phyloP scores from a whole-genome alignment of 208 protist genomes.

The Leishmania tarentolae region DNA sequence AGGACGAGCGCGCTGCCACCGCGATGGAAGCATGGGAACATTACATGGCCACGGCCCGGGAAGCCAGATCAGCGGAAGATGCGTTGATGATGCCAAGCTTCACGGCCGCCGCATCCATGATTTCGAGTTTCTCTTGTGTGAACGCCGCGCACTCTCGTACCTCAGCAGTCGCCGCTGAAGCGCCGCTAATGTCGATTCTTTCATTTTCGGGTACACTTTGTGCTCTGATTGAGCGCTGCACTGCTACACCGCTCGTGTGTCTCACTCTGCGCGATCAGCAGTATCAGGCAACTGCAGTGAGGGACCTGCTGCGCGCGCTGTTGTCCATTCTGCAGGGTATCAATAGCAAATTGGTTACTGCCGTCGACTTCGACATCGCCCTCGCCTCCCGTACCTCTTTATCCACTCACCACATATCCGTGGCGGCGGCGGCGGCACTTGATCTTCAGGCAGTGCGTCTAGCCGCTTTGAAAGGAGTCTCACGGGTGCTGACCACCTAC shows the following conservation, averaged over 20 bases:
- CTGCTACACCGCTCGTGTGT: conserved; percentile 17
- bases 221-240: conserved; percentile 26
- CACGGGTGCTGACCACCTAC: conserved; percentile 21
- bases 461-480: conserved; percentile 16
- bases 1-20: conserved; percentile 19
- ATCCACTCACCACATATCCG: neutral
- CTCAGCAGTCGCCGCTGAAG: neutral
- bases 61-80: conserved; percentile 10
- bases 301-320: conserved; percentile 14
- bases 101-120: neutral
- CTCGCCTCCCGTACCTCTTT: conserved; percentile 1
- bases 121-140: neutral
- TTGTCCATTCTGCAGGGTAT: conserved; percentile 8
- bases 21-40: conserved; percentile 30
- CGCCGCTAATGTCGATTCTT: neutral
- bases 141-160: neutral
- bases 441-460: conserved; percentile 8
- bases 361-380: neutral
- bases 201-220: conserved; percentile 20
- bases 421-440: neutral
- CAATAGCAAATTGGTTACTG: neutral
- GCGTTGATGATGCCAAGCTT: neutral
- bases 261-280: conserved; percentile 25
- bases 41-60: conserved; percentile 24
- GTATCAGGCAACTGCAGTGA: conserved; percentile 10